phyloP scores from a whole-genome alignment of 1,284 basidiomycete species.

The Xerocomus amazonicus region DNA sequence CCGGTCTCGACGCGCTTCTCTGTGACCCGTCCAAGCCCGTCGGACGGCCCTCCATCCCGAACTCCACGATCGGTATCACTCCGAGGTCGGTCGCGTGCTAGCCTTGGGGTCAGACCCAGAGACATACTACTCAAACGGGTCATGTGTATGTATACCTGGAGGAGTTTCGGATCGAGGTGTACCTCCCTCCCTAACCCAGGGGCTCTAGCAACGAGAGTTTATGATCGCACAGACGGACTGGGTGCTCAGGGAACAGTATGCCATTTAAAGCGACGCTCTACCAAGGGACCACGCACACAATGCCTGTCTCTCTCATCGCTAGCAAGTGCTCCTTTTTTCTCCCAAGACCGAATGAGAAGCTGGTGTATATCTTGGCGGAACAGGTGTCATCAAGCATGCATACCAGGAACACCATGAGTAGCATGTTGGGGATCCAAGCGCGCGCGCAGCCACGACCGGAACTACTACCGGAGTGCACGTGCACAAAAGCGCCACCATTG shows the following conservation, averaged over 20 bases:
- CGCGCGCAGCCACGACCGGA: too few species aligned
- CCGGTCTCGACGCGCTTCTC: slow-evolving; percentile 61
- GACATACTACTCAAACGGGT: slow-evolving; percentile 39
- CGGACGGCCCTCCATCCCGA: slow-evolving; percentile 62
- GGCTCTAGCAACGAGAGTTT: slow-evolving; percentile 55
- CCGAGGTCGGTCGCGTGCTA: slow-evolving; percentile 67
- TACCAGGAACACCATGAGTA: slow-evolving; percentile 67
- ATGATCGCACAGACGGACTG: slow-evolving; percentile 58
- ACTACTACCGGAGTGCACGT: too few species aligned
- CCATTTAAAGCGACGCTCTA: slow-evolving; percentile 52
- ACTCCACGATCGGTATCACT: slow-evolving; percentile 76
- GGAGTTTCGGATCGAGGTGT: slow-evolving; percentile 74
- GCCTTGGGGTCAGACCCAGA: slow-evolving; percentile 73
- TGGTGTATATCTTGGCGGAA: neutral
- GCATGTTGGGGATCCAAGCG: too few species aligned
- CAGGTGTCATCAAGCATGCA: slow-evolving; percentile 74
- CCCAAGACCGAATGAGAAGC: neutral
- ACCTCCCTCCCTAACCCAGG: slow-evolving; percentile 68
- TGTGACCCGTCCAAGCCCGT: slow-evolving; percentile 64
- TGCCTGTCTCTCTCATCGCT: slow-evolving; percentile 61
- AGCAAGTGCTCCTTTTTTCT: slow-evolving; percentile 34
- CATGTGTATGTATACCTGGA: slow-evolving; percentile 47
- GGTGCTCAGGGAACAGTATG: slow-evolving; percentile 48
- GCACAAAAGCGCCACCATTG: too few species aligned
- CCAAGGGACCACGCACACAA: slow-evolving; percentile 51